A percentile compares a stretch with the other conserved stretches of the same genome.
These are phyloP conservation scores for Neurospora sp. DNA, from an alignment of 495 filamentous ascomycete species.

Conservation along the genomic window DNA sequence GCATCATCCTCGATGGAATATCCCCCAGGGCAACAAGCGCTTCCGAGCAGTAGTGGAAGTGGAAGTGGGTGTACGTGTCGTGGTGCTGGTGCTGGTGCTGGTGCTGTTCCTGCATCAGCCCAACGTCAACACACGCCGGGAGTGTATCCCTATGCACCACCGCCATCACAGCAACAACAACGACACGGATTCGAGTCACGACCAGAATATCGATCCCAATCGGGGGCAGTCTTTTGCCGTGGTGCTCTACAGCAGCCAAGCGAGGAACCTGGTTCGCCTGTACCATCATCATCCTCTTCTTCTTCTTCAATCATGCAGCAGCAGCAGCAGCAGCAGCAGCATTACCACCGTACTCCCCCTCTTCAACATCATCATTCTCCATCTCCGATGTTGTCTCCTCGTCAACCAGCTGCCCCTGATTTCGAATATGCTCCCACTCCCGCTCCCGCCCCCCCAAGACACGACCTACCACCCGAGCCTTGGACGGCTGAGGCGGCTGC, in stretches of 20 bases:
- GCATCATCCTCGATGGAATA: background rate
- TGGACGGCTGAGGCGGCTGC: background rate
- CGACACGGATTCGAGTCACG: background rate
- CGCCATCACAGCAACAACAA: background rate
- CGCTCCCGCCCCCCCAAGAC: background rate
- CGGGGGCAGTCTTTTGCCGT: background rate
- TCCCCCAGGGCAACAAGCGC: background rate
- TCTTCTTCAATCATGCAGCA: background rate
- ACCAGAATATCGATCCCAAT: background rate
- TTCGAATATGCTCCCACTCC: background rate
- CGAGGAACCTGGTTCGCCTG: background rate
- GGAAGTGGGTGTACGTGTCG: background rate
- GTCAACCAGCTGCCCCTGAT: background rate
- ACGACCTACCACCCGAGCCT: background rate
- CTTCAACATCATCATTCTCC: background rate
- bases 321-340: background rate
- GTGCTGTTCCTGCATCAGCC: background rate
- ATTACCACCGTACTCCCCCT: background rate
- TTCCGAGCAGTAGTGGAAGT: background rate
- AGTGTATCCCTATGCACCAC: background rate
- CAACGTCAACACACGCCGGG: background rate
- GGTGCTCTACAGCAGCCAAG: background rate
- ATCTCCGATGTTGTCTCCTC: background rate
- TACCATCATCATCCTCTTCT: background rate
- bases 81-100: background rate